A percentile compares a stretch with the other conserved stretches of the same genome.
phyloP scores from a whole-genome alignment of 2,329 filamentous ascomycete species.

The Eurotiales sp. region DNA sequence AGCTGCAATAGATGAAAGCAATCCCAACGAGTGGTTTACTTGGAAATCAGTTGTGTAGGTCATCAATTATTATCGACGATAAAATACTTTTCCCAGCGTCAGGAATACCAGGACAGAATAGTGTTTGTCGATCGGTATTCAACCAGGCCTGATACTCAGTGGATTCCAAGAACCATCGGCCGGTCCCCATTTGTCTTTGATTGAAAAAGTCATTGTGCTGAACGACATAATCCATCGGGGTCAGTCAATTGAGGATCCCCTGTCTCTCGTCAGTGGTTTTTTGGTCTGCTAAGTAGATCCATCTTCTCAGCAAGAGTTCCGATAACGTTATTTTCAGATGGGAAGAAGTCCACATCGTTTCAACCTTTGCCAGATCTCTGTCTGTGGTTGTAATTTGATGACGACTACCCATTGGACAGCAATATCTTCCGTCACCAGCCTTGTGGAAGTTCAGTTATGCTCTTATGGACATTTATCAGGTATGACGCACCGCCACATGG shows the following conservation, averaged over 20 bases:
- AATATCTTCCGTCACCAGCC: too few species aligned
- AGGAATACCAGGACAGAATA: conserved; percentile 41
- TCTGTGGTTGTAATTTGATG: too few species aligned
- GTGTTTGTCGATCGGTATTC: conserved; percentile 19
- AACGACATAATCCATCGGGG: conserved; percentile 7
- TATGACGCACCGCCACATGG: too few species aligned
- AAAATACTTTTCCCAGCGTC: conserved; percentile 42
- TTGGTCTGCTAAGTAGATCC: too few species aligned
- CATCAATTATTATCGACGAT: conserved; percentile 35
- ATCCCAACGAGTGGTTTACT: not conserved
- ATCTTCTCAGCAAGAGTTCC: too few species aligned
- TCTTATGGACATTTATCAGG: too few species aligned
- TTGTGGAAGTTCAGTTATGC: too few species aligned
- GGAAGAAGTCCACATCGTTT: too few species aligned
- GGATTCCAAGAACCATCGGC: conserved; percentile 17
- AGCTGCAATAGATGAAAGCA: not conserved
- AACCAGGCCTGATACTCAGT: conserved; percentile 17
- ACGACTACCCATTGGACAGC: too few species aligned
- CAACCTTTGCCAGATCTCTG: too few species aligned
- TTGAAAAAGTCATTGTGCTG: conserved; percentile 18
- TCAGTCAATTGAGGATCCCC: conserved; percentile 18
- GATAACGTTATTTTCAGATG: too few species aligned
- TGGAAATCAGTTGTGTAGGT: conserved; percentile 12
- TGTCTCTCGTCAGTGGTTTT: too few species aligned
- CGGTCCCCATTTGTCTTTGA: conserved; percentile 15